A percentile compares a stretch with the other conserved stretches of the same genome.
phyloP scores from a whole-genome alignment of 257 asterid species.

The Capsicum baccatum region DNA sequence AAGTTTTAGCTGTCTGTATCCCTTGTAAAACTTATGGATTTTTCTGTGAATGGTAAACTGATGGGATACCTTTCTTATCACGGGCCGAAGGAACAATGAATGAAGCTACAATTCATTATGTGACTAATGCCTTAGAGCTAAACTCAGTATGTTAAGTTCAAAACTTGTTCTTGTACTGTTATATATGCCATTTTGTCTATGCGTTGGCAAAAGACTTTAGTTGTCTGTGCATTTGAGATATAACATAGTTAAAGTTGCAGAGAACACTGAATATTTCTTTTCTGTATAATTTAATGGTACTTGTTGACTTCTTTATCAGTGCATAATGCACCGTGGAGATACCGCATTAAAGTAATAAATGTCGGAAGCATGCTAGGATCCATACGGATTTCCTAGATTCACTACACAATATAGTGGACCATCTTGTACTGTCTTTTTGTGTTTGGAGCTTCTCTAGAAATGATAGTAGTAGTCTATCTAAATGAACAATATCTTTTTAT shows the following conservation, averaged over 20 bases:
- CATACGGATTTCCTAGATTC: neutral
- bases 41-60: neutral
- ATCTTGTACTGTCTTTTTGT: neutral
- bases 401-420: neutral
- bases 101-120: constrained; percentile 68
- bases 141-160: neutral
- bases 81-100: constrained; percentile 86
- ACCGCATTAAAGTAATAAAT: neutral
- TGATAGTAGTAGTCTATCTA: neutral
- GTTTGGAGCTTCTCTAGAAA: constrained; percentile 8
- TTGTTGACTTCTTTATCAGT: neutral
- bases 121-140: constrained; percentile 77
- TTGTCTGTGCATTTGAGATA: too few relatives aligned
- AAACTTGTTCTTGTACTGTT: neutral
- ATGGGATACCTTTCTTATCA: neutral
- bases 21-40: neutral
- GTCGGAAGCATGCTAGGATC: constrained; percentile 13
- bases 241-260: too few relatives aligned
- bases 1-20: neutral
- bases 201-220: neutral
- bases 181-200: neutral
- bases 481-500: neutral
- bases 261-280: too few relatives aligned
- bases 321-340: neutral
- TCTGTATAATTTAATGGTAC: too few relatives aligned